Evolutionary conservation across 2,329 filamentous ascomycete species (phyloP), one percentile per base, ranked within the genome.

Genomic region (Pseudopithomyces maydicus): DNA sequence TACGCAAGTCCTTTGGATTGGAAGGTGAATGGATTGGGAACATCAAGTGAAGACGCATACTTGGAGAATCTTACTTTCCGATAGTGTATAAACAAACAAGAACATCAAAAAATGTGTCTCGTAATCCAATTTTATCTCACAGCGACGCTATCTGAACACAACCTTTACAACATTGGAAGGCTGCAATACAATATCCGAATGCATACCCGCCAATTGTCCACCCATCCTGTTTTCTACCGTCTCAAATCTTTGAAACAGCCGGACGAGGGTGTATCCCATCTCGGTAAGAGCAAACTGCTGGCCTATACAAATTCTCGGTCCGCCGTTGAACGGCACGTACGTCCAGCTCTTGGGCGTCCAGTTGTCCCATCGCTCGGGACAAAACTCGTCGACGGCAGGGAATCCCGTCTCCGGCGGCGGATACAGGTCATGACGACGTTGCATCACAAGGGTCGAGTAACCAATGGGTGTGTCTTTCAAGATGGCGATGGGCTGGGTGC

Each of bases 261-360:
- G 68, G 12, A 79, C 79, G 19, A 80, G 67, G 7, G 79, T 81
- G 56, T 82, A 82, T 2, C 70, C 79, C 77, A 82, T 79, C 62
- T 82, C 80, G 1, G 79, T 82, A 23, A 82, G 68, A 12, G 80
- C 80, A 60, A 82, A 82, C 55, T 82, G 79, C 71, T 82, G 80
- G 0, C 80, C 80, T 35, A 82, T 78, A 56, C 80, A 82, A n/a
- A 82, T 81, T 1, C 80, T 61, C 3, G 80, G 79, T 0, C 80
- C 79, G 3, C 79, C 80, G 48, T 81, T 81, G 62, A 82, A 82
- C 0, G 80, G 80, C 2, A 81, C 72, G 45, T 75, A 81, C 1
- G 78, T 79, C 81, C 81, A 84, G 12, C 66, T 63, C 60, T 79
- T 80, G 0, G 81, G 81, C 6, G 77, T 80, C 81, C 81, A 83